These are phyloP conservation scores for Alternaria infectoria DNA, from an alignment of 2,329 filamentous ascomycete species.

Conservation along the genomic window DNA sequence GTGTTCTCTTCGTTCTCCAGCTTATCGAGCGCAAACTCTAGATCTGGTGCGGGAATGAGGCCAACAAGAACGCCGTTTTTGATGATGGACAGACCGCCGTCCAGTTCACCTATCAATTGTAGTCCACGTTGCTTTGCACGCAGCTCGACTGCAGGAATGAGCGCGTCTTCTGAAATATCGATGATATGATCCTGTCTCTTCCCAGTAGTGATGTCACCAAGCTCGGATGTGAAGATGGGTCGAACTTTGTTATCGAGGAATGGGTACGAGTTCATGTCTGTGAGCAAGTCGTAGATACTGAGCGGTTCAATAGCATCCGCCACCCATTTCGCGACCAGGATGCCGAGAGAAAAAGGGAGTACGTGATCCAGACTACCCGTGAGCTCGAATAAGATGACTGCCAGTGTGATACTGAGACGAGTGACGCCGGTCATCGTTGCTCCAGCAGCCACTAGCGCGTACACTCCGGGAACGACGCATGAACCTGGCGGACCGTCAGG, in stretches of 20 bases:
- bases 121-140: slow-evolving; percentile 81
- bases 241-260: slow-evolving; percentile 97
- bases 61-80: slow-evolving; percentile 81
- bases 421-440: slow-evolving; percentile 99
- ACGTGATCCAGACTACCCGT: slow-evolving; percentile 96
- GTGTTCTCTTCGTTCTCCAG: slow-evolving; percentile 75
- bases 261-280: slow-evolving; percentile 96
- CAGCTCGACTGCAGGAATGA: slow-evolving; percentile 77
- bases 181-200: slow-evolving; percentile 79
- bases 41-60: slow-evolving; percentile 89
- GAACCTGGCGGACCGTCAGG: slow-evolving; percentile 71
- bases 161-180: slow-evolving; percentile 82
- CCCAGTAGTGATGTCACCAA: slow-evolving; percentile 84
- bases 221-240: slow-evolving; percentile 84
- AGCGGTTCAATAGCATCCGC: slow-evolving; percentile 92
- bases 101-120: slow-evolving; percentile 85
- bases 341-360: slow-evolving; percentile 88
- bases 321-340: slow-evolving; percentile 97
- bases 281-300: slow-evolving; percentile 94
- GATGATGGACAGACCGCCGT: slow-evolving; percentile 88
- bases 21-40: slow-evolving; percentile 89
- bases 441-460: slow-evolving; percentile 91
- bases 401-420: slow-evolving; percentile 87
- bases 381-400: slow-evolving; percentile 93
- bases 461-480: slow-evolving; percentile 96